phyloP scores from a whole-genome alignment of 495 filamentous ascomycete genomes.

The Parathielavia appendiculata region DNA sequence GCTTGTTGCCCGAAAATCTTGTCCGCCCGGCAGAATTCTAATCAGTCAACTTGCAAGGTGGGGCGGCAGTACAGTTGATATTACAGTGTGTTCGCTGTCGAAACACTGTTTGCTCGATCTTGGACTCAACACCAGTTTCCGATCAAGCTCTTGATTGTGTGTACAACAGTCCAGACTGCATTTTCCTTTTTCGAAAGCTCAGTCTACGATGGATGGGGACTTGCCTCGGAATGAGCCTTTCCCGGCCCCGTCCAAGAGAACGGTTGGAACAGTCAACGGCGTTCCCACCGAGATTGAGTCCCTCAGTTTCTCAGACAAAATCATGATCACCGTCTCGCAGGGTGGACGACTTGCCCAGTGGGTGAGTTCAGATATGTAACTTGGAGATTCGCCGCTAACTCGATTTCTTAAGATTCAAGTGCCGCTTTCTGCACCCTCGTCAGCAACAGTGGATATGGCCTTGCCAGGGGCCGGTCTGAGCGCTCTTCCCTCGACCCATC shows the following conservation, averaged over 20 bases:
- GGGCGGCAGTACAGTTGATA: slow-evolving; percentile 12
- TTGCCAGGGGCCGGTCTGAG: slow-evolving; percentile 47
- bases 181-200: background rate
- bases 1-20: slow-evolving; percentile 33
- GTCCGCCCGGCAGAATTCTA: slow-evolving; percentile 47
- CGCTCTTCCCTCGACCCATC: slow-evolving; percentile 68
- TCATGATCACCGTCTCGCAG: slow-evolving; percentile 85
- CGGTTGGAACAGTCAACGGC: slow-evolving; percentile 58
- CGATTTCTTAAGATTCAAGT: slow-evolving; percentile 69
- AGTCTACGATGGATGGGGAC: slow-evolving; percentile 21
- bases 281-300: slow-evolving; percentile 65
- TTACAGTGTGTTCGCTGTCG: background rate
- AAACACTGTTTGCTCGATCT: no score
- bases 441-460: slow-evolving; percentile 51
- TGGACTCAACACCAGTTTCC: background rate
- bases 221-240: slow-evolving; percentile 49
- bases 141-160: no score
- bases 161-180: background rate
- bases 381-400: background rate
- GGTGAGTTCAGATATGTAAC: slow-evolving; percentile 48
- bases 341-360: slow-evolving; percentile 84
- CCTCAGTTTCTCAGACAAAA: slow-evolving; percentile 81
- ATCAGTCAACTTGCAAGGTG: background rate
- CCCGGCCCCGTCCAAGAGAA: slow-evolving; percentile 68
- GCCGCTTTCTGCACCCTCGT: slow-evolving; percentile 64